Evolutionary conservation across 768 basidiomycete species (phyloP), one percentile per base, ranked within the genome.

Genomic region (Cyclocybe cylindracea): DNA sequence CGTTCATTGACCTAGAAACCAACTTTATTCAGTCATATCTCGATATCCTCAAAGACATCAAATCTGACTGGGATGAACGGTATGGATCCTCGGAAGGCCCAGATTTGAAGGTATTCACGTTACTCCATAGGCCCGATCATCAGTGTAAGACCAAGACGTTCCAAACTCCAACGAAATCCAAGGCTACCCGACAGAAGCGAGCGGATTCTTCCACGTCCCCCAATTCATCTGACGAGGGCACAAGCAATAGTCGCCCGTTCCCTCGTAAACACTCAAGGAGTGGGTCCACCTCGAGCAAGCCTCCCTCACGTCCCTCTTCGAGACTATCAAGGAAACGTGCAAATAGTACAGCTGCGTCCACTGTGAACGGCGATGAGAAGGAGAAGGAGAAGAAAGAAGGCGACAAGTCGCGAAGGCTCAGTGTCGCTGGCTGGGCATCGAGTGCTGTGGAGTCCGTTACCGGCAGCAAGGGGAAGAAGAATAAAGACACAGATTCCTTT

Each of bases 11-110:
- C 44, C 69, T 82, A 9, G 87, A 96, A 59, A 68, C 87, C 41
- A 83, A 84, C 45, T 95, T 85, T 59, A 86, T 85, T 13, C 79
- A 81, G 54, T 80, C 87, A 53, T 89, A 91, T 61, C 69, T 85
- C 13, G 84, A 86, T n/a, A 80, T 89, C 8, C 67, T 97, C 59
- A 76, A 79, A 40, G 88, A 91, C 32, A 80, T 86, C 43, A 85
- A 81, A 61, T 69, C 72, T 0, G 76, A 78, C 7, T 95, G 91
- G 92, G 75, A 78, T 38, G 76, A 80, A 51, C 78, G 77, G 88
- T 91, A 53, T 46, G 81, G 71, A 24, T 24, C 24, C 5, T 24
- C 24, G 24, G 24, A 24, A 16, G 3, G 24, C 24, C 1, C 24
- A 24, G 24, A 24, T 24, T 24, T 24, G 5, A 24, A 24, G 24